Evolutionary conservation across 768 basidiomycete species (phyloP), one percentile per base, ranked within the genome.

Genomic region (Multifurca ochricompacta): DNA sequence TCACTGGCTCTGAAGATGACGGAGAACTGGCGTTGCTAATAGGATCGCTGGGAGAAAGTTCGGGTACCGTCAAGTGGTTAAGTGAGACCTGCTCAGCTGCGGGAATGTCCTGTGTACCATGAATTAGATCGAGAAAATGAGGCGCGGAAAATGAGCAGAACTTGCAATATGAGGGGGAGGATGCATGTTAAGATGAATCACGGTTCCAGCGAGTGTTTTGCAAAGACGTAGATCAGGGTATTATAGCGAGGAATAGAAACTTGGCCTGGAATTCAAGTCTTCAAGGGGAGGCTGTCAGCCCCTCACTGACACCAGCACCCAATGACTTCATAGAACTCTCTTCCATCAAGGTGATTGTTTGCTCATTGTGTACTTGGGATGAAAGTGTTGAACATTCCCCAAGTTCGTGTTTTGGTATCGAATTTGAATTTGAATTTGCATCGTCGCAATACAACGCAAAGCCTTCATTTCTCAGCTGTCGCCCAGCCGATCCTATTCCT

Each of bases 41-140:
- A 9, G 39, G 45, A 7, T 51, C 45, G n/a, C 39, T 52, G 6
- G 56, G 50, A 14, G 56, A 57, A n/a, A 57, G 56, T 34, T 41
- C 56, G 5, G 56, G 56, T 30, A 52, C 37, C 3, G 37, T 51
- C 16, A 42, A n/a, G 7, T 41, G 39, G 32, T 34, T 45, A 14
- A 41, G 56, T 45, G 56, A 57, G 56, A 40, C 56, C 56, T 51
- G 56, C 56, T 57, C 56, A 19, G 49, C 54, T 52, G 56, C 39
- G 6, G 50, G 3, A 13, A 42, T 57, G 27, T 57, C 50, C 56
- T 57, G 27, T 36, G 21, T 28, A 23, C 6, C 11, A 23, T 6
- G n/a, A 5, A 16, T 56, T 16, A 47, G 49, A 42, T 5, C 0
- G 23, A 9, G 1, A 9, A n/a, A n/a, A 13, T 1, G 9, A 14